Evolutionary conservation across 106 monocot genomes (phyloP), one percentile per base, ranked within the genome.

Genomic region (Allium fistulosum): DNA sequence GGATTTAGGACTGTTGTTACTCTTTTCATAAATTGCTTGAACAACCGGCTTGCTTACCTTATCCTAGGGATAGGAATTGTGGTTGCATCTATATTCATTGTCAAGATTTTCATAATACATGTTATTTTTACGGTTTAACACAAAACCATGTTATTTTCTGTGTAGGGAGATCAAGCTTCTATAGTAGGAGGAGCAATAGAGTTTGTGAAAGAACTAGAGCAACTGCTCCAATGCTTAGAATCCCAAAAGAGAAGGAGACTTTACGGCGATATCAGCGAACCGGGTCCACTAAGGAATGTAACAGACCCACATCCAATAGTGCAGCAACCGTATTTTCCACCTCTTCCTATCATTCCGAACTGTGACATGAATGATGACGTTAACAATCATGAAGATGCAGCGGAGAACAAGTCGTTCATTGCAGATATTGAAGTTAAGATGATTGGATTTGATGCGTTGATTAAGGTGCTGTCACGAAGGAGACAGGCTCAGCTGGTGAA

Each of bases 151-250:
- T 37, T 37, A 37, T 4, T 37, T 66, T 15, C 26, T 7, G 13
- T 64, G 57, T 58, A 94, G 94, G 94, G 94, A 80, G 94, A 94
- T 65, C 94, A 94, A 77, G 94, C 94, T 51, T 94, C 94, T 9
- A 90, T 94, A 7, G 85, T 94, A 7, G 91, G 91, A 7, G 94
- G 94, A 10, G 94, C 94, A 12, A 91, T 94, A 1, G 91, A 91
- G 51, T 94, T 94, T 57, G 88, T 94, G 10, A 75, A 85, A 57
- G 94, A 94, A 50, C 70, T 94, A 11, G 90, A 94, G 74, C 94
- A 94, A 67, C 87, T 94, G 60, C 86, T 94, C 28, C 87, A 90
- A 61, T 91, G 94, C 68, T 48, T 91, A 49, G 94, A 91, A 66
- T 94, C 94, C 1, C 94, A 94, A 62, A 91, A 94, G 68, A 48